Evolutionary conservation across 2,329 filamentous ascomycete genomes (phyloP).

Genomic region (Trematosphaeria pertusa): DNA sequence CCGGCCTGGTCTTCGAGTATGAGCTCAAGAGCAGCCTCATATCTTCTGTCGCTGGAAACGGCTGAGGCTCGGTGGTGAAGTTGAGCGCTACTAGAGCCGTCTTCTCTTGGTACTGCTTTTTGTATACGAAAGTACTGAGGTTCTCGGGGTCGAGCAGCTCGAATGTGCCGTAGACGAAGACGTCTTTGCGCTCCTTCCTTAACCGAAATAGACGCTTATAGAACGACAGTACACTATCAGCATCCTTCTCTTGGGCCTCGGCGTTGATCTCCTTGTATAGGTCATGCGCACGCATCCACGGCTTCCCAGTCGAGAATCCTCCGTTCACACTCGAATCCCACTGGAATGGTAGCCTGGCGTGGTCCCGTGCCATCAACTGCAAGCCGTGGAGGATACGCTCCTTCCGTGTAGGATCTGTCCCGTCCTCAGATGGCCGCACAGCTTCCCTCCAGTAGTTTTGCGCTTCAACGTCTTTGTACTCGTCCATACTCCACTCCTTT

Average conservation of each 20-base stretch:
- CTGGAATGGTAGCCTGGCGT: conserved; percentile 75
- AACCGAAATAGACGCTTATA: conserved; percentile 67
- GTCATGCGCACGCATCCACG: conserved; percentile 76
- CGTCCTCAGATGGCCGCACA: conserved; percentile 34
- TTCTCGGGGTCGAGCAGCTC: conserved; percentile 61
- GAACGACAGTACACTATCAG: conserved; percentile 64
- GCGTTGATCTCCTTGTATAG: conserved; percentile 68
- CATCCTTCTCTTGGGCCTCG: conserved; percentile 57
- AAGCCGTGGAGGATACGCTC: conserved; percentile 55
- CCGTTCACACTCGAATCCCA: conserved; percentile 68
- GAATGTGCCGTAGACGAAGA: conserved; percentile 74
- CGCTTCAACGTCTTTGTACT: conserved; percentile 71
- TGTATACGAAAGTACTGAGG: conserved; percentile 59
- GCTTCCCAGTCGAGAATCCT: conserved; percentile 68
- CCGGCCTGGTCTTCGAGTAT: conserved; percentile 28
- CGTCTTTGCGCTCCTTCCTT: conserved; percentile 66
- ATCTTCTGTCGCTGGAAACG: conserved; percentile 11
- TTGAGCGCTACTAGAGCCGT: conserved; percentile 48
- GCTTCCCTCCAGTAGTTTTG: conserved; percentile 51
- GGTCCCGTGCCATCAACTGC: conserved; percentile 69
- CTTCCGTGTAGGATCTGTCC: conserved; percentile 40
- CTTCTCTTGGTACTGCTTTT: conserved; percentile 42
- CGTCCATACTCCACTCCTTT: conserved; percentile 55
- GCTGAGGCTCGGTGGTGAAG: conserved; percentile 39
- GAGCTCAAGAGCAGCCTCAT: conserved; percentile 56